A percentile compares a stretch with the other conserved stretches of the same genome.
Evolutionary conservation across 768 basidiomycete genomes (phyloP).

Genomic region (Rubroboletus pulcherrimus): DNA sequence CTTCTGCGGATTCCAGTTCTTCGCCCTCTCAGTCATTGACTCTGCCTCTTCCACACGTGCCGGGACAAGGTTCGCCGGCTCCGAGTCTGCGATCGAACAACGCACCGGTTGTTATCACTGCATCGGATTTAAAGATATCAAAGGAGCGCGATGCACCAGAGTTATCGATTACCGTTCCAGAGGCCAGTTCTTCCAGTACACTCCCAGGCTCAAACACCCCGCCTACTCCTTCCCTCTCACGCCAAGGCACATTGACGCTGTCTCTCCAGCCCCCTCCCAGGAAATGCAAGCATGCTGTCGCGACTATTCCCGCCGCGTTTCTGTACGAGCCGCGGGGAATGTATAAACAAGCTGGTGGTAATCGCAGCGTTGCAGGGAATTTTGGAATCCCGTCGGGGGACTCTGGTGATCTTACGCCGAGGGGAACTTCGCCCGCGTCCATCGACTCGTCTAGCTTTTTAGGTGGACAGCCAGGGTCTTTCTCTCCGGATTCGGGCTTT

Average conservation of each 20-base stretch:
- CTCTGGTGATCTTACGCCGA: constrained; percentile 7
- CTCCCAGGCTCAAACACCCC: constrained; percentile 24
- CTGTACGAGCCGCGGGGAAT: constrained; percentile 15
- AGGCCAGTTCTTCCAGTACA: constrained; percentile 25
- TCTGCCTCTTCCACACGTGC: constrained; percentile 20
- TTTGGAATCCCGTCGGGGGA: constrained; percentile 23
- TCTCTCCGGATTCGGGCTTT: background rate
- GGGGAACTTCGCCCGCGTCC: constrained; percentile 8
- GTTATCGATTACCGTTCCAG: constrained; percentile 9
- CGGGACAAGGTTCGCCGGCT: constrained; percentile 22
- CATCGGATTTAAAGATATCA: constrained; percentile 38
- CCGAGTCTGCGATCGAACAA: constrained; percentile 25
- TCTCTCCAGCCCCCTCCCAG: constrained; percentile 35
- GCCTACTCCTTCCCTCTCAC: constrained; percentile 23
- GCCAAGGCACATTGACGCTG: constrained; percentile 29
- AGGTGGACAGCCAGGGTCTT: background rate
- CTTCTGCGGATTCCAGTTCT: constrained; percentile 26
- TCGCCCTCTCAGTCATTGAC: constrained; percentile 32
- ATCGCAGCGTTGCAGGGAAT: constrained; percentile 29
- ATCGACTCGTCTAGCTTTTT: constrained; percentile 4
- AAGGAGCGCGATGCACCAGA: constrained; percentile 33
- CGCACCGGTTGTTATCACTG: constrained; percentile 17
- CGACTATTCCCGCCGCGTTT: background rate
- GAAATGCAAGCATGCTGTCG: constrained; percentile 21
- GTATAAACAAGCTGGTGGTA: constrained; percentile 25